Conservation (phyloP, 805 yeast species). For the Starmerella tilneyi region DNA sequence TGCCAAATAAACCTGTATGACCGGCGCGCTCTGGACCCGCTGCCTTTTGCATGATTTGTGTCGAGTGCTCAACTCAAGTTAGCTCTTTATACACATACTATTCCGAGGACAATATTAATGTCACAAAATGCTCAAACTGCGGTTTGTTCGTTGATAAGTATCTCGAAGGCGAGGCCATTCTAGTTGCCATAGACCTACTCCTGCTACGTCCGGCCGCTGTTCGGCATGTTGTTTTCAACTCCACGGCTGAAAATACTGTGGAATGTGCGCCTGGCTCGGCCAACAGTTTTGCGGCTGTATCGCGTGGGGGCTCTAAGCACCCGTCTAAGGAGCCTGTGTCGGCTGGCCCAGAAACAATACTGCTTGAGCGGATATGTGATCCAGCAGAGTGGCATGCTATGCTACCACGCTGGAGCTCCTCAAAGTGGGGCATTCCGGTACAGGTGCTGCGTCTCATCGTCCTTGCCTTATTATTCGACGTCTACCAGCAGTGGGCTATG, state of each 20-base stretch:
- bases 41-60: constrained; percentile 96
- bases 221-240: constrained; percentile 74
- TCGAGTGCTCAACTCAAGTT: constrained; percentile 68
- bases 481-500: constrained; percentile 83
- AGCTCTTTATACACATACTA: constrained; percentile 58
- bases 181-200: constrained; percentile 72
- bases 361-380: too few relatives aligned
- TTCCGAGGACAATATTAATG: constrained; percentile 65
- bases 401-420: neutral
- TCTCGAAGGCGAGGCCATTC: constrained; percentile 77
- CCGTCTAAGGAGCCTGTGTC: neutral
- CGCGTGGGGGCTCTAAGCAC: neutral
- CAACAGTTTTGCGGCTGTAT: neutral
- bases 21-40: too few relatives aligned
- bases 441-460: constrained; percentile 32
- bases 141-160: constrained; percentile 74
- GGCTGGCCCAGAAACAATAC: neutral
- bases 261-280: neutral
- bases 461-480: constrained; percentile 68
- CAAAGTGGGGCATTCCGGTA: constrained; percentile 1
- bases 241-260: constrained; percentile 28
- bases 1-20: too few relatives aligned
- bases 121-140: constrained; percentile 68
- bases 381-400: neutral
- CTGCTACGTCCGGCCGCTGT: constrained; percentile 70